These are phyloP conservation scores for Barbatosphaeria neglecta DNA, from an alignment of 495 filamentous ascomycete species.

Conservation along the genomic window DNA sequence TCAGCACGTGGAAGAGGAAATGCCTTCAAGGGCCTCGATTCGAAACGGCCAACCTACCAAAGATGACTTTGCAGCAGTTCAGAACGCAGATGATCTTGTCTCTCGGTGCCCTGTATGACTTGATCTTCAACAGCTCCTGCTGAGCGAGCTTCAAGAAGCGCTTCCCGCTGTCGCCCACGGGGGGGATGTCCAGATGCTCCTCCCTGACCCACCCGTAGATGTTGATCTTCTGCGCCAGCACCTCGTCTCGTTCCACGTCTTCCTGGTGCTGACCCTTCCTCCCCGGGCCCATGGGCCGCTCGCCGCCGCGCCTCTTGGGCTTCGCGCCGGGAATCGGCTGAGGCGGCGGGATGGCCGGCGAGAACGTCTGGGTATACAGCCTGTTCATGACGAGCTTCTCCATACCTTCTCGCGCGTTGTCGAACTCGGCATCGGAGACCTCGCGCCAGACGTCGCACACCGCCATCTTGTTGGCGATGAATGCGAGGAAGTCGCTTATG, in stretches of 20 bases:
- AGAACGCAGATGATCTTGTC: conserved; percentile 98
- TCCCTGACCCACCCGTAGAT: conserved; percentile 95
- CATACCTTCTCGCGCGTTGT: conserved; percentile 98
- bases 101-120: conserved; percentile 84
- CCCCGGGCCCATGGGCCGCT: conserved; percentile 65
- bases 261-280: conserved; percentile 93
- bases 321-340: conserved; percentile 60
- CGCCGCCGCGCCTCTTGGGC: conserved; percentile 54
- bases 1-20: too few relatives aligned
- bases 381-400: conserved; percentile 99
- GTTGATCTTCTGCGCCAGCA: conserved; percentile 86
- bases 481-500: conserved; percentile 91
- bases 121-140: conserved; percentile 90
- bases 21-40: conserved; percentile 7
- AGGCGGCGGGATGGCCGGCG: conserved; percentile 76
- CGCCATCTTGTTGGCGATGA: conserved; percentile 98
- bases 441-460: conserved; percentile 94
- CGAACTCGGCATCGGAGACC: conserved; percentile 92
- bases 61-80: conserved; percentile 99
- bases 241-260: conserved; percentile 91
- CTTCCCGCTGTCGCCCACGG: conserved; percentile 70
- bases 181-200: conserved; percentile 86
- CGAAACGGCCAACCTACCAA: conserved; percentile 46
- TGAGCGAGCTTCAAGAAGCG: conserved; percentile 83
- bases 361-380: conserved; percentile 92